phyloP scores from a whole-genome alignment of 2,329 filamentous ascomycete genomes.

The Colletotrichum magnum region DNA sequence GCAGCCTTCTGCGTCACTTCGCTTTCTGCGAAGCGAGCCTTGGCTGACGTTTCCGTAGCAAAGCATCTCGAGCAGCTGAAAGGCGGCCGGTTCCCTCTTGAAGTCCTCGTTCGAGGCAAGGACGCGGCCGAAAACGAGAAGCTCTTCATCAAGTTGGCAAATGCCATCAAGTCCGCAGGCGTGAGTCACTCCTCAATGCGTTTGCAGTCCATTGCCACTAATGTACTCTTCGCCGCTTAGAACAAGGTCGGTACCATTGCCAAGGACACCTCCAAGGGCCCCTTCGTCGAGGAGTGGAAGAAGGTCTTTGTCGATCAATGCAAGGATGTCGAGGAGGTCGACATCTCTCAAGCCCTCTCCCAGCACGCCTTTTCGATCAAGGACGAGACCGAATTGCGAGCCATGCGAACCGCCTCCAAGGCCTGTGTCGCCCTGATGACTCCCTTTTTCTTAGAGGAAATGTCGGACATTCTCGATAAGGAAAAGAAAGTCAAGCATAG shows the following conservation, averaged over 20 bases:
- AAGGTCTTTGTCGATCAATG: constrained; percentile 82
- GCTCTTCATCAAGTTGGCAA: constrained; percentile 86
- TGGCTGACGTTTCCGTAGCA: constrained; percentile 65
- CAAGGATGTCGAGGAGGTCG: constrained; percentile 90
- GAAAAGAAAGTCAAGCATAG: constrained; percentile 98
- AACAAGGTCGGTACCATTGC: constrained; percentile 91
- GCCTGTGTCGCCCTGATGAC: constrained; percentile 96
- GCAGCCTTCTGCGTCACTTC: constrained; percentile 1
- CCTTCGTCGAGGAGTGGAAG: constrained; percentile 98
- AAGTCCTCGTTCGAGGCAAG: constrained; percentile 92
- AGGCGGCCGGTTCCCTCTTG: constrained; percentile 91
- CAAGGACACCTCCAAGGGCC: constrained; percentile 87
- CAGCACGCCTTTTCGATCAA: constrained; percentile 90
- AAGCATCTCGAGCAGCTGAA: constrained; percentile 94
- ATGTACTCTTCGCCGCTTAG: constrained; percentile 55
- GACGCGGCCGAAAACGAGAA: constrained; percentile 93
- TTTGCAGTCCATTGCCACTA: constrained; percentile 14
- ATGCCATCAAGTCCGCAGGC: constrained; percentile 88
- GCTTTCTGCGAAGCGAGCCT: neutral
- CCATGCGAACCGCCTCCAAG: constrained; percentile 94
- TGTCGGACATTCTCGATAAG: constrained; percentile 94
- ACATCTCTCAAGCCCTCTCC: constrained; percentile 87
- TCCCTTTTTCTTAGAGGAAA: constrained; percentile 97
- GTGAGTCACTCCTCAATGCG: constrained; percentile 65
- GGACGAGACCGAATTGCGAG: constrained; percentile 92